Conservation (phyloP, 768 basidiomycete genomes). For the Tephrocybe sp. region DNA sequence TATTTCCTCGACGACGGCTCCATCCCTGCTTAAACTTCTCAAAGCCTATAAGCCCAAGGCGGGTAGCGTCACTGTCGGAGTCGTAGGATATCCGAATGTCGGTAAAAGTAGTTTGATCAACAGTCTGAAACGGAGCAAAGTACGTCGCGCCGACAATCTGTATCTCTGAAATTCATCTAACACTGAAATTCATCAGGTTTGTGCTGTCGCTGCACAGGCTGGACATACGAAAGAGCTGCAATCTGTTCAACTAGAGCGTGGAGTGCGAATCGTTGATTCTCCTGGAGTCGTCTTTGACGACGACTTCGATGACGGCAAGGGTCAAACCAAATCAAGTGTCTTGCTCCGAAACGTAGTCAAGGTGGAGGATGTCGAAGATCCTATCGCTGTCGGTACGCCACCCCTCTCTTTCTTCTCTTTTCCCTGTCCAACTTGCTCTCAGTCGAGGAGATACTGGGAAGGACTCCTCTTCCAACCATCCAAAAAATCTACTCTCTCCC, state of each 20-base stretch:
- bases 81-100: slow-evolving; percentile 97
- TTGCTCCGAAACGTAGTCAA: slow-evolving; percentile 87
- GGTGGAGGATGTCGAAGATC: slow-evolving; percentile 90
- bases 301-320: slow-evolving; percentile 41
- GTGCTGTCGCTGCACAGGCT: slow-evolving; percentile 90
- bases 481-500: slow-evolving; percentile 88
- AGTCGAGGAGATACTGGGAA: slow-evolving; percentile 86
- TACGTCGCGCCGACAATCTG: slow-evolving; percentile 24
- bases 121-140: slow-evolving; percentile 83
- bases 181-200: slow-evolving; percentile 53
- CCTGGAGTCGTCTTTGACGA: slow-evolving; percentile 97
- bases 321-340: slow-evolving; percentile 57
- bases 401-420: background rate
- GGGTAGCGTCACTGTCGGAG: slow-evolving; percentile 80
- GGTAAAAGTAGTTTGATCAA: slow-evolving; percentile 96
- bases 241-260: slow-evolving; percentile 89
- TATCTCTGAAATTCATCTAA: background rate
- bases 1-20: slow-evolving; percentile 76
- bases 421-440: slow-evolving; percentile 1
- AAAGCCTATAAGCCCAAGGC: slow-evolving; percentile 79
- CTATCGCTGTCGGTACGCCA: slow-evolving; percentile 78
- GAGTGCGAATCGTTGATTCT: slow-evolving; percentile 90
- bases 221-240: slow-evolving; percentile 94
- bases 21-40: slow-evolving; percentile 74
- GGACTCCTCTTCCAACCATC: slow-evolving; percentile 70